phyloP scores from a whole-genome alignment of 495 filamentous ascomycete species.

The Penicillium salamii region DNA sequence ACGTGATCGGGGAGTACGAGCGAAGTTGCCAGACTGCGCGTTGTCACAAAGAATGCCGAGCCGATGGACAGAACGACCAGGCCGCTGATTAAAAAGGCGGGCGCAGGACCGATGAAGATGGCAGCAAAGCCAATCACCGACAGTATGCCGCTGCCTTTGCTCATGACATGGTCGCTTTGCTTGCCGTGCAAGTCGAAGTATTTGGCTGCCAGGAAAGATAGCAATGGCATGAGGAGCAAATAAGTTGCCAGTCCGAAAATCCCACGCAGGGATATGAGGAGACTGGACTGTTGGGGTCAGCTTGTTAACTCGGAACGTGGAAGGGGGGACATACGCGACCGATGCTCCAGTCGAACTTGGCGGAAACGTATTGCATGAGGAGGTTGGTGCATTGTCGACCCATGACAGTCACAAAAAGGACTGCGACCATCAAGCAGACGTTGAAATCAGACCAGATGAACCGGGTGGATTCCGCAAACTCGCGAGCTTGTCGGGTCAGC shows the following conservation, averaged over 20 bases:
- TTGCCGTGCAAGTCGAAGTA: slow-evolving; percentile 27
- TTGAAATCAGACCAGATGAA: slow-evolving; percentile 33
- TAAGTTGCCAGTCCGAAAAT: slow-evolving; percentile 30
- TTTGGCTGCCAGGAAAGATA: slow-evolving; percentile 20
- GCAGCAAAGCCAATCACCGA: slow-evolving; percentile 27
- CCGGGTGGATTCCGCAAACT: slow-evolving; percentile 25
- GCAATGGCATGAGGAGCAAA: slow-evolving; percentile 31
- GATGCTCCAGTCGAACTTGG: slow-evolving; percentile 42
- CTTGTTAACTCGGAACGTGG: background rate
- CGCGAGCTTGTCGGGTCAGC: slow-evolving; percentile 10
- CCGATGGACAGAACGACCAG: slow-evolving; percentile 36
- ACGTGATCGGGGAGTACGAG: slow-evolving; percentile 31
- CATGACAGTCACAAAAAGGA: slow-evolving; percentile 28
- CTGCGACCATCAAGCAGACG: slow-evolving; percentile 28
- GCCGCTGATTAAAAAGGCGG: slow-evolving; percentile 31
- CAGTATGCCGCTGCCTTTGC: slow-evolving; percentile 28
- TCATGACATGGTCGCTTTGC: slow-evolving; percentile 29
- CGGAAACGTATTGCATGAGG: slow-evolving; percentile 41
- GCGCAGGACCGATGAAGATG: slow-evolving; percentile 28
- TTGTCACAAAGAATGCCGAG: slow-evolving; percentile 26
- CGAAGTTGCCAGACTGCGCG: slow-evolving; percentile 35
- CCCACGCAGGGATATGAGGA: slow-evolving; percentile 40
- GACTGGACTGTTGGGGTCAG: slow-evolving; percentile 31
- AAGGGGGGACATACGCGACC: slow-evolving; percentile 21
- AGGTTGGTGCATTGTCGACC: slow-evolving; percentile 28